Evolutionary conservation across 2,329 filamentous ascomycete species (phyloP).

Genomic region (Epichloe gansuensis): DNA sequence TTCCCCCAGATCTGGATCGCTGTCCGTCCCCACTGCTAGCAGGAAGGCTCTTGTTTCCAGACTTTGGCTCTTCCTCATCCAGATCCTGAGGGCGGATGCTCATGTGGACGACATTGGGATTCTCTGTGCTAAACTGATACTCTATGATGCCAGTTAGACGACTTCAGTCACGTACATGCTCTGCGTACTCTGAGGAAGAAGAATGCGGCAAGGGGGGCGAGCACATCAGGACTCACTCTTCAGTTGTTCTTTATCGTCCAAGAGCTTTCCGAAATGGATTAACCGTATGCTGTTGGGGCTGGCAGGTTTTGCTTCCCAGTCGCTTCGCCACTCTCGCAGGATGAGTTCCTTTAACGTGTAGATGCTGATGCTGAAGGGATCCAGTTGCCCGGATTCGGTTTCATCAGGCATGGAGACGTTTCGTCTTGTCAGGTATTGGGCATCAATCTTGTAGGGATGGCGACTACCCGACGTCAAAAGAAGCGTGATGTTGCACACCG

Average conservation of each 20-base stretch:
- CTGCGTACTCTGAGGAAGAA: not conserved
- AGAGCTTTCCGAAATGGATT: slow-evolving; percentile 80
- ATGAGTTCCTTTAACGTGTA: slow-evolving; percentile 93
- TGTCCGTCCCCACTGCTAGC: slow-evolving; percentile 28
- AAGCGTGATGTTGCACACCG: slow-evolving; percentile 62
- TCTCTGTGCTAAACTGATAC: slow-evolving; percentile 61
- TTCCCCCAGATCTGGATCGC: slow-evolving; percentile 26
- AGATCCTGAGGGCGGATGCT: slow-evolving; percentile 78
- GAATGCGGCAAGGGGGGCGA: not conserved
- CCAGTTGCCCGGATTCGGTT: slow-evolving; percentile 44
- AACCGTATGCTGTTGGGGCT: slow-evolving; percentile 82
- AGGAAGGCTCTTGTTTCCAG: slow-evolving; percentile 39
- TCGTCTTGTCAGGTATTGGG: slow-evolving; percentile 70
- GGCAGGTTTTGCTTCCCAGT: slow-evolving; percentile 79
- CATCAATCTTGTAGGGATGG: slow-evolving; percentile 83
- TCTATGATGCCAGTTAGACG: slow-evolving; percentile 35
- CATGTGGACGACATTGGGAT: slow-evolving; percentile 87
- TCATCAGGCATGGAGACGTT: slow-evolving; percentile 62
- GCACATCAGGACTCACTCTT: slow-evolving; percentile 49
- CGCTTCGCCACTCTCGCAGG: slow-evolving; percentile 78
- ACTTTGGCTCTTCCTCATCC: slow-evolving; percentile 66
- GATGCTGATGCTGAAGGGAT: slow-evolving; percentile 82
- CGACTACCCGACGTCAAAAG: slow-evolving; percentile 69
- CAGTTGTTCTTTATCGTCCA: slow-evolving; percentile 77
- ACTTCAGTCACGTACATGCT: not conserved